phyloP scores from a whole-genome alignment of 495 filamentous ascomycete genomes.

The Bombardia bombarda region DNA sequence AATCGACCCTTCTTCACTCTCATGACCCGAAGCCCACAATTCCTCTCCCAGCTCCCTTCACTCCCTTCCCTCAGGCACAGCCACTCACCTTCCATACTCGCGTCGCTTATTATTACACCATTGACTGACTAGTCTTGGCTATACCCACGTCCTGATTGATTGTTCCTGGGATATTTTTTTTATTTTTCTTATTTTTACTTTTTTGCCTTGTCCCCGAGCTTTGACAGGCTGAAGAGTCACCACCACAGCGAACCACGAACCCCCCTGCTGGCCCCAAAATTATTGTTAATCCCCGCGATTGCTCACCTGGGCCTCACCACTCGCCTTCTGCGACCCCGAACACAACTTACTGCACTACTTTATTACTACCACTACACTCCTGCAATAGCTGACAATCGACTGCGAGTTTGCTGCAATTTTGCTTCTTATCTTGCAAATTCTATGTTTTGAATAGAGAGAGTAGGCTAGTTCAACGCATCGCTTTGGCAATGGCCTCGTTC shows the following conservation, averaged over 20 bases:
- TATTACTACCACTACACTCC: too few relatives aligned
- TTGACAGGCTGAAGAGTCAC: conserved; percentile 15
- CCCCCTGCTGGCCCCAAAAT: conserved; percentile 25
- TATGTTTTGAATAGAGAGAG: conserved; percentile 15
- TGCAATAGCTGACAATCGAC: too few relatives aligned
- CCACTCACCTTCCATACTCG: conserved; percentile 10
- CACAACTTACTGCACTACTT: too few relatives aligned
- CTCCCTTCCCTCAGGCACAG: background rate
- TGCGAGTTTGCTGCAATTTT: too few relatives aligned
- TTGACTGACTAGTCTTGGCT: conserved; percentile 5
- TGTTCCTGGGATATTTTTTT: conserved; percentile 10
- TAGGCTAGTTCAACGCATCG: conserved; percentile 8
- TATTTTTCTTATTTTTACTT: conserved; percentile 2
- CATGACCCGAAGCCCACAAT: conserved; percentile 4
- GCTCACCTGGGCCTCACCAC: conserved; percentile 6
- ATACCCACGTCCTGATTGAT: conserved; percentile 12
- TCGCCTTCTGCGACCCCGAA: conserved; percentile 7
- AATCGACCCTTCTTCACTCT: background rate
- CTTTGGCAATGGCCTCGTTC: conserved; percentile 45
- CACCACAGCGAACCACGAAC: conserved; percentile 10
- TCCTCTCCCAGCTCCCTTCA: background rate
- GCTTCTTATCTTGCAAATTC: conserved; percentile 5
- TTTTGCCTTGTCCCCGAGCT: background rate
- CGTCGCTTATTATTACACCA: conserved; percentile 8
- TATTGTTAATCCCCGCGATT: conserved; percentile 31